Percentiles rank a stretch among this genome's conserved stretches.
These are phyloP conservation scores for Boletus sensibilis DNA, from an alignment of 768 basidiomycete species.

Conservation along the genomic window DNA sequence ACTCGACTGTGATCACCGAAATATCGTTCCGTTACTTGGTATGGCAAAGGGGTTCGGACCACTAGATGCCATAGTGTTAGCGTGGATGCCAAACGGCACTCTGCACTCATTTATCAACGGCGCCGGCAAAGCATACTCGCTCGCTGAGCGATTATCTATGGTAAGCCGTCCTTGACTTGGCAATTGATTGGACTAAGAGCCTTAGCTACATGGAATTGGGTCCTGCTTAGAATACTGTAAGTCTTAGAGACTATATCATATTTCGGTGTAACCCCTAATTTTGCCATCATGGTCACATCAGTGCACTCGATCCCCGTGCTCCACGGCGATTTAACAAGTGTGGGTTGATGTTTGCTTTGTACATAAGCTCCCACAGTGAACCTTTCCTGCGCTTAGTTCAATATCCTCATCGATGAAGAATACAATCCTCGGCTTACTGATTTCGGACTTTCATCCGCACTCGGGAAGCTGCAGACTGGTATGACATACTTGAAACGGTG, in stretches of 20 bases:
- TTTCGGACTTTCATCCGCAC: conserved; percentile 41
- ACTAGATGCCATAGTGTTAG: conserved; percentile 12
- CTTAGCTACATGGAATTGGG: conserved; percentile 1
- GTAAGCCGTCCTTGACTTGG: neutral
- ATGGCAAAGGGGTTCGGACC: conserved; percentile 22
- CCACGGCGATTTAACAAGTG: conserved; percentile 29
- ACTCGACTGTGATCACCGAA: conserved; percentile 10
- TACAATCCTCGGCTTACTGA: conserved; percentile 40
- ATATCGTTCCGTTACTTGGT: conserved; percentile 26
- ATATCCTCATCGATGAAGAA: conserved; percentile 37
- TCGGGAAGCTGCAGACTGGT: conserved; percentile 20
- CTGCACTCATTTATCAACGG: conserved; percentile 14
- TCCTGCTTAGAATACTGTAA: conserved; percentile 9
- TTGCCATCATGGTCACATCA: neutral
- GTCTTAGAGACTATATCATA: neutral
- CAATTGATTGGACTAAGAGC: neutral
- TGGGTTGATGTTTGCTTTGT: conserved; percentile 3
- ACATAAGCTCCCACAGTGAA: neutral
- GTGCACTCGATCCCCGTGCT: conserved; percentile 9
- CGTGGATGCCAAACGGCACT: conserved; percentile 21
- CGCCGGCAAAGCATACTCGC: neutral
- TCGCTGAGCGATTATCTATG: neutral
- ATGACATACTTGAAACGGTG: conserved; percentile 33
- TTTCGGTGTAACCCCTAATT: neutral
- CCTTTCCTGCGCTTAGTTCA: conserved; percentile 5